Percentiles rank a stretch among this genome's conserved stretches.
Conservation (phyloP, 2,329 filamentous ascomycete genomes). For the Passalora sequoiae region DNA sequence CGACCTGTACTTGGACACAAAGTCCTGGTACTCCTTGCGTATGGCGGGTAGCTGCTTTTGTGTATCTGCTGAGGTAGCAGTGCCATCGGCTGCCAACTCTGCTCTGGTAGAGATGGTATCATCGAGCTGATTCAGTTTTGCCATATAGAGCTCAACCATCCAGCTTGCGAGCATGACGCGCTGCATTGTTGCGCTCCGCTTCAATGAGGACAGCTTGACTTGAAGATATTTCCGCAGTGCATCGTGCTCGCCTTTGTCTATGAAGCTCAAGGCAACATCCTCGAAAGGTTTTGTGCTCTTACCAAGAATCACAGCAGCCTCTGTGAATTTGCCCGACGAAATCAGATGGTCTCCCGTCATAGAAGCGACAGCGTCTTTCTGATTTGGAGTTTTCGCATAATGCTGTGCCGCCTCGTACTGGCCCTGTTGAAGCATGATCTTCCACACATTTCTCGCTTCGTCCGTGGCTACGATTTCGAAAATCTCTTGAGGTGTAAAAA, state of each 20-base stretch:
- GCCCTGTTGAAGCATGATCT: slow-evolving; percentile 79
- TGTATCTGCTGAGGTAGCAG: slow-evolving; percentile 53
- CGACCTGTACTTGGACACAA: slow-evolving; percentile 74
- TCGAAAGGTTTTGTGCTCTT: slow-evolving; percentile 97
- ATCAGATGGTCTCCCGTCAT: slow-evolving; percentile 87
- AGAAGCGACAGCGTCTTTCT: slow-evolving; percentile 87
- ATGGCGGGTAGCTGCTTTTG: slow-evolving; percentile 65
- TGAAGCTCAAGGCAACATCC: slow-evolving; percentile 84
- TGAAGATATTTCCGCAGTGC: slow-evolving; percentile 84
- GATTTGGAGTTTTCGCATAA: slow-evolving; percentile 71
- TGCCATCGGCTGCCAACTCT: slow-evolving; percentile 63
- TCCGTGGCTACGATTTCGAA: slow-evolving; percentile 89
- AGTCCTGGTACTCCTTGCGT: slow-evolving; percentile 78
- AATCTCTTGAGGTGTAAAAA: slow-evolving; percentile 86
- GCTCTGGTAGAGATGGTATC: slow-evolving; percentile 88
- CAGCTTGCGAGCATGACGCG: slow-evolving; percentile 91
- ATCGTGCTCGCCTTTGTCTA: slow-evolving; percentile 85
- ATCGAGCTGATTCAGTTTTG: slow-evolving; percentile 88
- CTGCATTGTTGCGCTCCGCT: slow-evolving; percentile 84
- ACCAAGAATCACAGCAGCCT: slow-evolving; percentile 86
- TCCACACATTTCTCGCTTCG: slow-evolving; percentile 90
- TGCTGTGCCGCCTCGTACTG: slow-evolving; percentile 84
- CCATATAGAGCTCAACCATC: slow-evolving; percentile 95
- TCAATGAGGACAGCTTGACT: slow-evolving; percentile 74
- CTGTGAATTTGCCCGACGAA: slow-evolving; percentile 71